A percentile compares a stretch with the other conserved stretches of the same genome.
phyloP scores from a whole-genome alignment of 2,329 filamentous ascomycete genomes.

The Botrytis fragariae region DNA sequence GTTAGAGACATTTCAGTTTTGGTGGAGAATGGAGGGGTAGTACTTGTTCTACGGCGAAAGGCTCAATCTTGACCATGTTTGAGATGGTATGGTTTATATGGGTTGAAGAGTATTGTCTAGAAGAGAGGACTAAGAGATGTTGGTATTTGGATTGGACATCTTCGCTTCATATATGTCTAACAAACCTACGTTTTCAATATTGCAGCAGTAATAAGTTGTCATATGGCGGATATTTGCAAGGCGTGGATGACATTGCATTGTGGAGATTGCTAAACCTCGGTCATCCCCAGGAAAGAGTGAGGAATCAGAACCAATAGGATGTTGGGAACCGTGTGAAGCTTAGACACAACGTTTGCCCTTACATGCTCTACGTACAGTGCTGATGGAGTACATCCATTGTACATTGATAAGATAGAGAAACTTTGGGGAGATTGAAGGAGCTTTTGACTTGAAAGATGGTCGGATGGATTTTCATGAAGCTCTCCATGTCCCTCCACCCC shows the following conservation, averaged over 20 bases:
- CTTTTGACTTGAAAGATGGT: neutral
- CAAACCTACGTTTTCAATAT: slow-evolving; percentile 22
- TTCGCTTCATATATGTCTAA: slow-evolving; percentile 13
- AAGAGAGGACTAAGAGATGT: slow-evolving; percentile 13
- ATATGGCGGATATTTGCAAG: neutral
- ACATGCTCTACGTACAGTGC: neutral
- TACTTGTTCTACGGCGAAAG: slow-evolving; percentile 69
- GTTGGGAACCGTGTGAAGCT: neutral
- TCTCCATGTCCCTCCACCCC: no score
- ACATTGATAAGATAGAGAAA: neutral
- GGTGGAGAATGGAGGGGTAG: neutral
- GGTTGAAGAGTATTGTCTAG: slow-evolving; percentile 1
- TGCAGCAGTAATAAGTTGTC: neutral
- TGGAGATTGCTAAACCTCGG: slow-evolving; percentile 6
- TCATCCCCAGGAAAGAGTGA: neutral
- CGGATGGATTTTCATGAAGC: neutral
- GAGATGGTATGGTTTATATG: neutral
- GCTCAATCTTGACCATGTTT: slow-evolving; percentile 56
- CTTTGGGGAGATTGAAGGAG: neutral
- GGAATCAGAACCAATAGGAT: neutral
- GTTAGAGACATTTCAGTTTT: slow-evolving; percentile 20
- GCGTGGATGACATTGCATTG: neutral
- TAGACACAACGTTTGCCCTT: neutral
- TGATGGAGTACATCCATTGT: neutral
- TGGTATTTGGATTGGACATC: slow-evolving; percentile 18